These are phyloP conservation scores for Cyberlindnera misumaiensis DNA, from an alignment of 805 yeast genomes.

Conservation along the genomic window DNA sequence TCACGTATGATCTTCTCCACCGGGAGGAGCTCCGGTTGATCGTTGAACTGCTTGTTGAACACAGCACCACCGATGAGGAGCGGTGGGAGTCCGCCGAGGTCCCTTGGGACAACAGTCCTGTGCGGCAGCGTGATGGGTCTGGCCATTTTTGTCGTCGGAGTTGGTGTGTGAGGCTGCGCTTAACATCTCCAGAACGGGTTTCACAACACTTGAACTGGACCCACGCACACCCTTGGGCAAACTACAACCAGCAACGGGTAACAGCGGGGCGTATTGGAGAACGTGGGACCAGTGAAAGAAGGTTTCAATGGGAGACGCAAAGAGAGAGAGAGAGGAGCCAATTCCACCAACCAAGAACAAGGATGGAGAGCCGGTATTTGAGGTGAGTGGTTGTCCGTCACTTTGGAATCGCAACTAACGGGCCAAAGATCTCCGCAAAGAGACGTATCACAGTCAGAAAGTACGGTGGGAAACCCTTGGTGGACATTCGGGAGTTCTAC, in stretches of 20 bases:
- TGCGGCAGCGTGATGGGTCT: slow-evolving; percentile 16
- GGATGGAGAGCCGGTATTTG: slow-evolving; percentile 8
- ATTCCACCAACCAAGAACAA: slow-evolving; percentile 1
- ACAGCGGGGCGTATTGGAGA: no score
- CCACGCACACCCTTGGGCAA: no score
- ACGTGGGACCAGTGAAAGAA: no score
- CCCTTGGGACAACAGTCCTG: slow-evolving; percentile 16
- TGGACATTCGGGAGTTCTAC: slow-evolving; percentile 85
- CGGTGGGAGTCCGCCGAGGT: slow-evolving; percentile 38
- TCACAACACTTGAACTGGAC: no score
- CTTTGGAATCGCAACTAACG: slow-evolving; percentile 1
- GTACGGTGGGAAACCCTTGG: slow-evolving; percentile 57
- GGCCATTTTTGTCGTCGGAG: slow-evolving; percentile 5
- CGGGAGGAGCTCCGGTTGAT: slow-evolving; percentile 56
- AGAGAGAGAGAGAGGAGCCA: slow-evolving; percentile 1
- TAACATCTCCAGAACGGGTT: no score
- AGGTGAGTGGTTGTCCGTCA: slow-evolving; percentile 6
- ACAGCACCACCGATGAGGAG: slow-evolving; percentile 85
- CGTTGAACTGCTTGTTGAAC: slow-evolving; percentile 73
- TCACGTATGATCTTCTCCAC: slow-evolving; percentile 45
- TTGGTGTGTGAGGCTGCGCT: no score
- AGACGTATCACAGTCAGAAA: slow-evolving; percentile 70
- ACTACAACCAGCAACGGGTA: no score
- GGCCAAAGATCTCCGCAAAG: slow-evolving; percentile 41
- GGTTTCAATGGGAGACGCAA: background rate